Percentiles rank a stretch among this genome's conserved stretches.
Evolutionary conservation across 164 flowering plant genomes (phyloP).

Genomic region (Vitis vinifera): ASM3070453v1 NC_081805.1:11593501-11594000

Average conservation of each 20-base stretch:
- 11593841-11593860: slow-evolving; percentile 23
- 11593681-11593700: not conserved
- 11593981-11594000: slow-evolving; percentile 35
- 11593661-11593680: not conserved
- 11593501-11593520: slow-evolving; percentile 26
- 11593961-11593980: not conserved
- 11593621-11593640: not conserved
- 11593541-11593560: not conserved
- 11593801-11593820: slow-evolving; percentile 66
- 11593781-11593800: slow-evolving; percentile 33
- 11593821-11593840: slow-evolving; percentile 50
- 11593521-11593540: not conserved
- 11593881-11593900: slow-evolving; percentile 32
- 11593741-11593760: slow-evolving; percentile 25
- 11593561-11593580: not conserved
- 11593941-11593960: not conserved
- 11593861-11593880: slow-evolving; percentile 31
- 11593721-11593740: slow-evolving; percentile 46
- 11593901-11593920: slow-evolving; percentile 50
- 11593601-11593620: not conserved
- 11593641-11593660: not conserved
- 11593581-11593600: not conserved
- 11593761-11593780: slow-evolving; percentile 29
- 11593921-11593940: slow-evolving; percentile 4
- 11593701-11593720: not conserved